Base-by-base conservation (phyloP, 1,284 basidiomycete species). In the Cryptococcus wingfieldii region DNA sequence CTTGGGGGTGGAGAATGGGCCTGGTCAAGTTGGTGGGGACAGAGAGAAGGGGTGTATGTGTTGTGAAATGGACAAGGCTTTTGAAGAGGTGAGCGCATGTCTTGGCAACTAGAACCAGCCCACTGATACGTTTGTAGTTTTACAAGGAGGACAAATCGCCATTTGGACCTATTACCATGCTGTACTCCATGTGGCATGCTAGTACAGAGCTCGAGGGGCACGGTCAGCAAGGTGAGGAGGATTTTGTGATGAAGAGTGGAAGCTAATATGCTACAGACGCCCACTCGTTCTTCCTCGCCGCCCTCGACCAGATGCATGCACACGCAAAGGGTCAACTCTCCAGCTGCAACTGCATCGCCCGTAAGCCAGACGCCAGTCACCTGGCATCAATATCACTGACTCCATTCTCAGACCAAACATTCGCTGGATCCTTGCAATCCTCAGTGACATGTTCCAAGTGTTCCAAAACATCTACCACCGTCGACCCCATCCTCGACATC, bases 51-150 rank as follows among this genome's bases (percentile, higher is more conserved):
- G 87, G 37, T 98, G 94, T 75, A 87, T 89, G 51, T 92, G 88
- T 55, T 98, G 94, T 74, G 94, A 97, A 75, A 88, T 98, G 86
- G 94, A 98, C 74, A 85, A 83, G 61, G 81, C 97, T 5, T 95
- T 95, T 72, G 79, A 84, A 25, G 92, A 96, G 79, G 90, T 90
- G 47, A 58, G 73, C 58, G 23, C 9, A 23, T 23, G 23, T 23
- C 23, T 23, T 5, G 31, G 14, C 13, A 3, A 25, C 19, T 23
- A 13, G 18, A 9, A 16, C 28, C 42, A 51, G 38, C 3, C 18
- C 28, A 23, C 53, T 51, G 51, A 47, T 54, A 42, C 13, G 16
- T 25, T 16, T 48, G 4, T 58, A 91, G 89, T 82, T 91, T 31
- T 87, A 88, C 67, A 85, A 85, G 0, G 81, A 84, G 7, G 84